phyloP scores from a whole-genome alignment of 192 early-diverging fungal species.

The Radiomyces spectabilis region DNA sequence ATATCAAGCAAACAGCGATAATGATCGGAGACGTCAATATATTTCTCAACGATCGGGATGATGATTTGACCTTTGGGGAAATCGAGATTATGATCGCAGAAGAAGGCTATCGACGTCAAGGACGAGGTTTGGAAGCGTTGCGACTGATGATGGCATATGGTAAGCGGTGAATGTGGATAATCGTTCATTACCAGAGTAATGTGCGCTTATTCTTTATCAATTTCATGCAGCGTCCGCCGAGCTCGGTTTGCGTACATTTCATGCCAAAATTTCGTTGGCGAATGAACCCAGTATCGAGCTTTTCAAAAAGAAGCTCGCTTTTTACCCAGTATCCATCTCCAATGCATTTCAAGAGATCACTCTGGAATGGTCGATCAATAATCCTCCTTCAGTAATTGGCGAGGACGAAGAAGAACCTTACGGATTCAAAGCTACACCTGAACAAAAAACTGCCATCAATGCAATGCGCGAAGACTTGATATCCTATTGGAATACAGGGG shows the following conservation, averaged over 20 bases:
- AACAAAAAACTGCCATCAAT: neutral
- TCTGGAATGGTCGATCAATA: slow-evolving; percentile 33
- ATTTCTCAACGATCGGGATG: slow-evolving; percentile 77
- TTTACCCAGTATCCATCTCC: slow-evolving; percentile 38
- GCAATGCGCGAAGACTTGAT: neutral
- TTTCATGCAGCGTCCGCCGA: slow-evolving; percentile 8
- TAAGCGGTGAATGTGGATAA: slow-evolving; percentile 6
- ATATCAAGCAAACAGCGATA: no score
- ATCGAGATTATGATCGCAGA: slow-evolving; percentile 96
- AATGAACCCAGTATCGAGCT: slow-evolving; percentile 54
- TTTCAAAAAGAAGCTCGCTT: slow-evolving; percentile 53
- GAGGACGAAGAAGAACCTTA: slow-evolving; percentile 1
- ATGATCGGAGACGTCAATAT: slow-evolving; percentile 97
- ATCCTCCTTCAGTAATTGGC: neutral
- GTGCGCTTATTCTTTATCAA: neutral
- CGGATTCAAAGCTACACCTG: slow-evolving; percentile 6
- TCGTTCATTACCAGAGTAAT: neutral
- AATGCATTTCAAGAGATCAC: slow-evolving; percentile 65
- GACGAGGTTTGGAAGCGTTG: slow-evolving; percentile 45
- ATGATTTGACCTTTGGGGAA: slow-evolving; percentile 62
- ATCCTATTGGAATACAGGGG: neutral
- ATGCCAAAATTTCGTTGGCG: slow-evolving; percentile 56
- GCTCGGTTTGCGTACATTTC: slow-evolving; percentile 45
- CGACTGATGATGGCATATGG: slow-evolving; percentile 62
- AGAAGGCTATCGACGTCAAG: slow-evolving; percentile 38